Evolutionary conservation across 1,139 yeast genomes (phyloP), one percentile per base, ranked within the genome.

Genomic region (Yamadazyma mexicana): DNA sequence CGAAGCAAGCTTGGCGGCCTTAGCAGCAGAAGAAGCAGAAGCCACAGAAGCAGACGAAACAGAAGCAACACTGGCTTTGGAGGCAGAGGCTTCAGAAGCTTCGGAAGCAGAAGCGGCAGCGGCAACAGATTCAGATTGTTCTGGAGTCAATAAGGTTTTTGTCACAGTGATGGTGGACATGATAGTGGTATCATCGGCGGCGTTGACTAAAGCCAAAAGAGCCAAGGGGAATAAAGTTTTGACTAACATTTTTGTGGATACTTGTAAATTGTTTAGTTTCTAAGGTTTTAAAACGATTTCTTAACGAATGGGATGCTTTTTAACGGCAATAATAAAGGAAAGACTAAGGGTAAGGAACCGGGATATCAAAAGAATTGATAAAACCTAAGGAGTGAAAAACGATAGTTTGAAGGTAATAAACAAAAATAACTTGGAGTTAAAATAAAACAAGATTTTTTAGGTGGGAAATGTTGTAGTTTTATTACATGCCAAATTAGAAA

Each of bases 121-220:
- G 16, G 53, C 44, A 10, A 64, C 34, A 35, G 69, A 59, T 37
- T 62, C 50, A 20, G 66, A 67, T 52, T 69, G 70, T 48, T 62
- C 59, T 32, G 75, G 75, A 38, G 73, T 62, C 57, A 66, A 66
- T 46, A 69, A 51, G 28, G 77, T 71, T 40, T 57, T 61, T 48
- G 77, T 71, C 50, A 69, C 51, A 37, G 75, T 70, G 43, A 71
- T 52, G 31, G 76, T 70, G 33, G 68, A 56, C 17, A 59, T 51
- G 33, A 69, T 53, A 34, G 80, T 75, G 42, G 78, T 73, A 36
- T 71, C 70, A 14, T 53, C 51, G n/a, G 64, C 74, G 23, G 63
- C 63, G 33, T 49, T 51, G 29, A 55, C 63, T 27, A 58, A 44
- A 35, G 66, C 67, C 43, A 64, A 49, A 28, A 62, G 40, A 38